Evolutionary conservation across 2,329 filamentous ascomycete species (phyloP).

Genomic region (Pyricularia grisea): DNA sequence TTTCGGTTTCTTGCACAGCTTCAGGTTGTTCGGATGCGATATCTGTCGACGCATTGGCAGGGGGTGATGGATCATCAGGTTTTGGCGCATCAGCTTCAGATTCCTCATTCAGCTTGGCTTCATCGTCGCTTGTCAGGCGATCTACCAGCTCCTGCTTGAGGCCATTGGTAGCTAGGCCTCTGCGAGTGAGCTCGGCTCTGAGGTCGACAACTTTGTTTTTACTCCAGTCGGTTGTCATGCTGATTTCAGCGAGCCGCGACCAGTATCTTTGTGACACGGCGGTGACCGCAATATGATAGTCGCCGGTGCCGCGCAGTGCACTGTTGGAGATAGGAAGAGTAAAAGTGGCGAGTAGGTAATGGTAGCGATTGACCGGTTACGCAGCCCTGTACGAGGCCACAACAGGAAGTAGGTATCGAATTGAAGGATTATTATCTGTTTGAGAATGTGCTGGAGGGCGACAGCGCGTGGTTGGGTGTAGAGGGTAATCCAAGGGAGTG

Average conservation of each 20-base stretch:
- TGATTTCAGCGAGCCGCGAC: conserved; percentile 12
- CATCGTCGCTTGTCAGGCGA: conserved; percentile 34
- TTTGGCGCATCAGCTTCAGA: conserved; percentile 8
- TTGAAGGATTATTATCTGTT: background rate
- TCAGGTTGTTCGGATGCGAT: background rate
- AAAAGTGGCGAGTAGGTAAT: too few species aligned
- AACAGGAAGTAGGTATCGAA: background rate
- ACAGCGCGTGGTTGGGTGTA: background rate
- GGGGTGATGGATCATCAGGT: conserved; percentile 5
- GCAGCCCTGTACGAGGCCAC: background rate
- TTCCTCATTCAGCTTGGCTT: conserved; percentile 3
- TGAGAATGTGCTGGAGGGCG: background rate
- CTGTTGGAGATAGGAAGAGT: background rate
- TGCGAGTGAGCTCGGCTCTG: conserved; percentile 63
- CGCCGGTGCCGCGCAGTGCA: background rate
- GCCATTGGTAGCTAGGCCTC: conserved; percentile 59
- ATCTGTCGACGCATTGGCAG: background rate
- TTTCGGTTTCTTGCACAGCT: background rate
- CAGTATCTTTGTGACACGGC: background rate
- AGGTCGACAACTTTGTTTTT: conserved; percentile 66
- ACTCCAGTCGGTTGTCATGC: conserved; percentile 40
- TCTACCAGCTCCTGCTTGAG: conserved; percentile 65
- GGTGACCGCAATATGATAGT: background rate
- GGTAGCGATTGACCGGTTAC: background rate
- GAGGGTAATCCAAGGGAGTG: background rate